Evolutionary conservation across 129 eudicot genomes (phyloP), one percentile per base, ranked within the genome.

Genomic region (Lonicera japonica): DNA sequence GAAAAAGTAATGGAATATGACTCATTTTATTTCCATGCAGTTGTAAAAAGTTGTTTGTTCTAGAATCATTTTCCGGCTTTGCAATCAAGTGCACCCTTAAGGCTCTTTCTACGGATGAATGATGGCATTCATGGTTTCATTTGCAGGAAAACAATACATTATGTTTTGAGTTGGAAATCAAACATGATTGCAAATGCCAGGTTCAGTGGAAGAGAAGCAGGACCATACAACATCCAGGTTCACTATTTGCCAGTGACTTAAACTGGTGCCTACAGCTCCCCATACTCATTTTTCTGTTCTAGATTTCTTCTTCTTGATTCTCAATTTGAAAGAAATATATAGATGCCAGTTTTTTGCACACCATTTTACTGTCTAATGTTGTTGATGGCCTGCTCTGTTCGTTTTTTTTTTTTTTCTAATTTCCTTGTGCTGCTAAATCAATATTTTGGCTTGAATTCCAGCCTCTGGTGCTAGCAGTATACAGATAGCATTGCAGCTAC

Each of bases 71-170:
- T n/a, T n/a, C n/a, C n/a, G n/a, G n/a, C n/a, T n/a, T n/a, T n/a
- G n/a, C n/a, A n/a, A n/a, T n/a, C n/a, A n/a, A n/a, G n/a, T n/a
- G n/a, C n/a, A 38, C 43, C 5, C 5, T 52, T n/a, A 18, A n/a
- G 56, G 56, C 19, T 52, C 13, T 52, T 17, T 39, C 50, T 51
- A n/a, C 9, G 11, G 25, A 15, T 68, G 39, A 29, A 13, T 43
- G 51, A 10, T 29, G 1, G 16, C 1, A 14, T 46, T n/a, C 38
- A 15, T 21, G 14, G 19, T 45, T 70, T 53, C 22, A 14, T 39
- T 63, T 77, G 38, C 82, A 83, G 90, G 76, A 70, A 73, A 43
- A 22, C 11, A 60, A 50, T 24, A 63, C 66, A 64, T 79, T 51
- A 61, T 62, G 70, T 21, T 59, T 46, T 39, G 41, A 56, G 53